Base-by-base conservation (phyloP, 345 rosid genomes). In the Sisymbrium irio region DNA sequence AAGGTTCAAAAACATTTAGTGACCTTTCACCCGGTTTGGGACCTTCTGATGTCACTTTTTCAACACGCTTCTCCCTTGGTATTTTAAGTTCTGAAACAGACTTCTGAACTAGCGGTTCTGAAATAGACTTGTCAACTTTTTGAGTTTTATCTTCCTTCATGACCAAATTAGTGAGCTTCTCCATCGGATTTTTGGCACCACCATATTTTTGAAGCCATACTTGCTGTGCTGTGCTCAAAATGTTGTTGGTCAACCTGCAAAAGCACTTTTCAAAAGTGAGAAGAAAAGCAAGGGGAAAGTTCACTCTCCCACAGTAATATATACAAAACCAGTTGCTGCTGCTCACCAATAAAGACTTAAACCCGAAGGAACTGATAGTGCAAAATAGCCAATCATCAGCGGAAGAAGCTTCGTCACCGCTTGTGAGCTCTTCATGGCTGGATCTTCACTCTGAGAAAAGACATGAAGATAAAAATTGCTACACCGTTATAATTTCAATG, bases 311-410 rank as follows among this genome's bases (percentile, higher is more conserved):
- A 40, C 27, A 30, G 27, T 13, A 70, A 39, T 59, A 37, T 36
- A 60, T 44, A 45, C 13, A 73, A 77, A 50, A 18, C 40, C 28
- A 70, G 62, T 20, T 40, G 51, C 44, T 53, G 50, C 17, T 72
- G 54, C 96, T 86, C 81, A 91, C 98, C 98, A 94, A 72, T 94
- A 94, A 59, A 94, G 93, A 80, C 97, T 91, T 79, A 94, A 83
- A 81, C 98, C 98, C 42, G 98, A 94, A 72, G 98, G 98, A 82
- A 91, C 98, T n/a, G 96, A 94, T 42, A 94, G 87, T 64, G 98
- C 69, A 86, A 91, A 94, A 74, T 94, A 94, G 72, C 97, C 98
- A 40, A 94, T 89, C 92, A 94, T 78, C 57, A 94, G 73, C 4
- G 97, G 98, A 10, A 91, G 96, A 69, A 94, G 75, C 81, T 91